Evolutionary conservation across 306 rosid genomes (phyloP).

Genomic region (Quercus robur): DNA sequence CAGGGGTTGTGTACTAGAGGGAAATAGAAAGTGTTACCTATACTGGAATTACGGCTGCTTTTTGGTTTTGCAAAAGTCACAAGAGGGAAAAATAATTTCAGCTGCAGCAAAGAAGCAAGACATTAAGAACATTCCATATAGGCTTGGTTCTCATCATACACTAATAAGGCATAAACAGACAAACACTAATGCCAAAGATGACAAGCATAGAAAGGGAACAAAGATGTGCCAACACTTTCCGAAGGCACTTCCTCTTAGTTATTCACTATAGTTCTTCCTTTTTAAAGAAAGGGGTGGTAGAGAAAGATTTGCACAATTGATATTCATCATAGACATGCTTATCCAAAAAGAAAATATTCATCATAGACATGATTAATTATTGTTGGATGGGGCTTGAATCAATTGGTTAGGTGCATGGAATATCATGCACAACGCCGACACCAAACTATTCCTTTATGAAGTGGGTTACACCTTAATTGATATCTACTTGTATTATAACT

Average conservation of each 20-base stretch:
- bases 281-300: no score
- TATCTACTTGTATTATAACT: no score
- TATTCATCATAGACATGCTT: neutral
- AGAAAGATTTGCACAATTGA: no score
- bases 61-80: constrained; percentile 92
- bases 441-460: no score
- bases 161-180: neutral
- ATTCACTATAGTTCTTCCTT: no score
- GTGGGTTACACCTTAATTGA: no score
- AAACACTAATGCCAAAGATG: constrained; percentile 5
- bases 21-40: constrained; percentile 44
- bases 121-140: neutral
- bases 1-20: no score
- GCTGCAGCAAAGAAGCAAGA: constrained; percentile 54
- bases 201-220: neutral
- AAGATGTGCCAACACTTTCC: constrained; percentile 12
- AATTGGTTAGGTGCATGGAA: no score
- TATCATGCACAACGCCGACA: no score
- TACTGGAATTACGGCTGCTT: constrained; percentile 93
- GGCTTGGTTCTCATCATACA: constrained; percentile 12
- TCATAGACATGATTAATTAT: neutral
- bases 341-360: neutral
- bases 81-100: constrained; percentile 86
- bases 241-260: no score
- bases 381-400: neutral